These are phyloP conservation scores for Calocera cornea DNA, from an alignment of 768 basidiomycete genomes.

Conservation along the genomic window DNA sequence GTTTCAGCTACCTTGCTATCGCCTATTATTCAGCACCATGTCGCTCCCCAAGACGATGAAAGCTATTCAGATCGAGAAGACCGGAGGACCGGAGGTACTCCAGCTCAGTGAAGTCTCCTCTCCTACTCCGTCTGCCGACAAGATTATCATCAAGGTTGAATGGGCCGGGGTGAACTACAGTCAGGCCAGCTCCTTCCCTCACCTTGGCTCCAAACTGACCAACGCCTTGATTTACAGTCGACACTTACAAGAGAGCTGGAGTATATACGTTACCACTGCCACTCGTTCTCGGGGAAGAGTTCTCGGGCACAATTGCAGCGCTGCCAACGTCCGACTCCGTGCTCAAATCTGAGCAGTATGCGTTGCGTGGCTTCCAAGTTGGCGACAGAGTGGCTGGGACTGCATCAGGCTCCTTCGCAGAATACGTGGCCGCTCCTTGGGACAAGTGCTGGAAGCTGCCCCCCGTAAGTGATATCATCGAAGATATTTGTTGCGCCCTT, in stretches of 20 bases:
- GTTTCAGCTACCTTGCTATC: background rate
- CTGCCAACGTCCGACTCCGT: slow-evolving; percentile 55
- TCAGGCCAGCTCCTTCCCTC: slow-evolving; percentile 14
- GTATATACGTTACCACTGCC: slow-evolving; percentile 43
- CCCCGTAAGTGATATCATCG: slow-evolving; percentile 13
- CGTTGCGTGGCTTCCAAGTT: slow-evolving; percentile 47
- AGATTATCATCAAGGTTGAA: slow-evolving; percentile 50
- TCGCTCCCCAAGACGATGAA: slow-evolving; percentile 39
- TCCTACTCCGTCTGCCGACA: slow-evolving; percentile 43
- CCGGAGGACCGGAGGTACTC: slow-evolving; percentile 65
- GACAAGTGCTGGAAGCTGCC: slow-evolving; percentile 52
- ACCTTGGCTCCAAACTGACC: background rate
- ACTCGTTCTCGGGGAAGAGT: slow-evolving; percentile 61
- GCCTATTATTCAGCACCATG: background rate
- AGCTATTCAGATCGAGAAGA: slow-evolving; percentile 57
- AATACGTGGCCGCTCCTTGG: slow-evolving; percentile 59
- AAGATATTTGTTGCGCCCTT: background rate
- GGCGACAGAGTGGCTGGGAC: slow-evolving; percentile 48
- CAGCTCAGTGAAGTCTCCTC: slow-evolving; percentile 40
- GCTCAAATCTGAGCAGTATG: slow-evolving; percentile 45
- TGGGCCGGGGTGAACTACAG: slow-evolving; percentile 77
- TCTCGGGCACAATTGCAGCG: slow-evolving; percentile 57
- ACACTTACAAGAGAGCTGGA: slow-evolving; percentile 55
- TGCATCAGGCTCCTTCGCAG: slow-evolving; percentile 38
- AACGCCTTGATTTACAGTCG: slow-evolving; percentile 25